Percentiles rank a stretch among this genome's conserved stretches.
Conservation (phyloP, 2,329 filamentous ascomycete genomes). For the Talaromyces islandicus region DNA sequence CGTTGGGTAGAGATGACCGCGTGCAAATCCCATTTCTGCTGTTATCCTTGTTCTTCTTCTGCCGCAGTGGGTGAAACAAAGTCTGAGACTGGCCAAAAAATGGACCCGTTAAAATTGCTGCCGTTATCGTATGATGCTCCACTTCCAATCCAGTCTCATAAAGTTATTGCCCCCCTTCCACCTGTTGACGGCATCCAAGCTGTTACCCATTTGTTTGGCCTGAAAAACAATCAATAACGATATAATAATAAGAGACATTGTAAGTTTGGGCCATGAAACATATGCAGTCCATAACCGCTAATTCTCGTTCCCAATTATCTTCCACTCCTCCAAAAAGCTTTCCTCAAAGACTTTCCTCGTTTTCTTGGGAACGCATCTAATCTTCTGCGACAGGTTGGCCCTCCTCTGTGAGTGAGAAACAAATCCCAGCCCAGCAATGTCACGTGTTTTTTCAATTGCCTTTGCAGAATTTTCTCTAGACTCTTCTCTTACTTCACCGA, state of each 20-base stretch:
- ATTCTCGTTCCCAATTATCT: background rate
- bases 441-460: background rate
- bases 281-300: background rate
- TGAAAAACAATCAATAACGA: background rate
- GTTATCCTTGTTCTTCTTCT: background rate
- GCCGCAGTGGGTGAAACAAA: background rate
- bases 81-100: background rate
- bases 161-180: background rate
- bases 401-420: slow-evolving; percentile 1
- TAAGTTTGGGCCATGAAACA: no score
- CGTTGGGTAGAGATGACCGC: background rate
- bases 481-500: background rate
- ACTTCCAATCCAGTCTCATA: background rate
- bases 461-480: background rate
- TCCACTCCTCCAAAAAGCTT: slow-evolving; percentile 1
- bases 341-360: slow-evolving; percentile 2
- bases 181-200: background rate
- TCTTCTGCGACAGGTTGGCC: slow-evolving; percentile 1
- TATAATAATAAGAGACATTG: no score
- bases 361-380: slow-evolving; percentile 3
- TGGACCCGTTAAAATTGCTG: background rate
- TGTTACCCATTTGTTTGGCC: background rate
- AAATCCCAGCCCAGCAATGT: slow-evolving; percentile 1
- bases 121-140: background rate
- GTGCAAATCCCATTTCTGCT: background rate